Conservation (phyloP, 176 grass and related monocot genomes). For the Oryza longistaminata region DNA sequence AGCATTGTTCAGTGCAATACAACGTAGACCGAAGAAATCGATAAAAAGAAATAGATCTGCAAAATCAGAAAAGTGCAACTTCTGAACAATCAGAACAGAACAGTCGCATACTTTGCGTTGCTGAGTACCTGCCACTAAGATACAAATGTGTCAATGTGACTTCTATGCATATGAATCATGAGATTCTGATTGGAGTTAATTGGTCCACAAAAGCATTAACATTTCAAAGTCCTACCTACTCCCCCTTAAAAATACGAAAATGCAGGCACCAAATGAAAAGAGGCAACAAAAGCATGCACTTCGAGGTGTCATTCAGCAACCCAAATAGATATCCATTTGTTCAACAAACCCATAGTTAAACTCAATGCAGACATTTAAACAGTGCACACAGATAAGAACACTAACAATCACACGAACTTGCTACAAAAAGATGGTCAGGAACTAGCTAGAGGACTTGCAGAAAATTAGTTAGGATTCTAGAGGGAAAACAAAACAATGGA, state of each 20-base stretch:
- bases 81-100: constrained; percentile 4
- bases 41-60: not conserved
- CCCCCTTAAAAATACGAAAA: too few species aligned
- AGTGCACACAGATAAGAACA: not conserved
- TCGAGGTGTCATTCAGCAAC: too few species aligned
- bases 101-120: not conserved
- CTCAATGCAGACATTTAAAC: not conserved
- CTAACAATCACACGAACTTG: not conserved
- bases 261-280: too few species aligned
- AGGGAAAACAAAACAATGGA: not conserved
- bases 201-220: too few species aligned
- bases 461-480: not conserved
- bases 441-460: not conserved
- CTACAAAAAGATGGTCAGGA: not conserved
- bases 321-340: too few species aligned
- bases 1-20: not conserved
- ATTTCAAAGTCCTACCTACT: not conserved
- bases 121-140: too few species aligned
- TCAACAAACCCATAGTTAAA: not conserved
- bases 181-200: too few species aligned
- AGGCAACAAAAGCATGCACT: too few species aligned
- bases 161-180: not conserved
- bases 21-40: not conserved
- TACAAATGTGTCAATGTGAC: not conserved
- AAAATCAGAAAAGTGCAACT: not conserved